These are phyloP conservation scores for Ceratocystis colombiana DNA, from an alignment of 2,329 filamentous ascomycete species.

Conservation along the genomic window DNA sequence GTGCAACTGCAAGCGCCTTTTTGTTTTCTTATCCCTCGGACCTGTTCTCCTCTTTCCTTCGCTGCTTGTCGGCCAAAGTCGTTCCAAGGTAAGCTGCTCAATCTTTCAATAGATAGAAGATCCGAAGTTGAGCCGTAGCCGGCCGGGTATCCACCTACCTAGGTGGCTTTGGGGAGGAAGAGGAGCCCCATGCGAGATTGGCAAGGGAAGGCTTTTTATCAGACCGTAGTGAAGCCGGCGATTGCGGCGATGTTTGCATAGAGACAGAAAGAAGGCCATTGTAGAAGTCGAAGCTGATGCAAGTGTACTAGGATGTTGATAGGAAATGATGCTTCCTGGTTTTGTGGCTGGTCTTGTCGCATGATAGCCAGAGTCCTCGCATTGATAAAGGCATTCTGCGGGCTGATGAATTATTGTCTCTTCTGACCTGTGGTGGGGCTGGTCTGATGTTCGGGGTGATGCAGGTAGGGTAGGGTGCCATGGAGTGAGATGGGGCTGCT, in stretches of 20 bases:
- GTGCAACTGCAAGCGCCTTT: constrained; percentile 16
- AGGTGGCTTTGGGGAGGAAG: neutral
- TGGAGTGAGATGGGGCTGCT: constrained; percentile 33
- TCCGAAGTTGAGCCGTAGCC: constrained; percentile 11
- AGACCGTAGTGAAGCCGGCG: constrained; percentile 8
- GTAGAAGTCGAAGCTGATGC: neutral
- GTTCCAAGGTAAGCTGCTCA: neutral
- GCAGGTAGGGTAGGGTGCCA: constrained; percentile 28
- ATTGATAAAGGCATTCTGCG: neutral
- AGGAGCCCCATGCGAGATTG: constrained; percentile 5
- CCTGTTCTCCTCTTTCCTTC: neutral
- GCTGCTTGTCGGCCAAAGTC: neutral
- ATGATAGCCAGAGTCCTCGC: neutral
- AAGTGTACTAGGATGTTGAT: too few species aligned
- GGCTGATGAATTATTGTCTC: neutral
- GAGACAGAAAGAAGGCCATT: neutral
- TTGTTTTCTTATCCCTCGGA: neutral
- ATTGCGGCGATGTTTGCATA: neutral
- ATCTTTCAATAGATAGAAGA: neutral
- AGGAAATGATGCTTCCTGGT: too few species aligned
- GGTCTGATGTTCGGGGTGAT: constrained; percentile 9
- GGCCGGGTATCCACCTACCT: neutral
- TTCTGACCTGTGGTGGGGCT: neutral
- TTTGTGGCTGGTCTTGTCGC: neutral
- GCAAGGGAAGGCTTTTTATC: neutral